Percentiles rank a stretch among this genome's conserved stretches.
phyloP scores from a whole-genome alignment of 768 basidiomycete species.

The Asterophora lycoperdoides region DNA sequence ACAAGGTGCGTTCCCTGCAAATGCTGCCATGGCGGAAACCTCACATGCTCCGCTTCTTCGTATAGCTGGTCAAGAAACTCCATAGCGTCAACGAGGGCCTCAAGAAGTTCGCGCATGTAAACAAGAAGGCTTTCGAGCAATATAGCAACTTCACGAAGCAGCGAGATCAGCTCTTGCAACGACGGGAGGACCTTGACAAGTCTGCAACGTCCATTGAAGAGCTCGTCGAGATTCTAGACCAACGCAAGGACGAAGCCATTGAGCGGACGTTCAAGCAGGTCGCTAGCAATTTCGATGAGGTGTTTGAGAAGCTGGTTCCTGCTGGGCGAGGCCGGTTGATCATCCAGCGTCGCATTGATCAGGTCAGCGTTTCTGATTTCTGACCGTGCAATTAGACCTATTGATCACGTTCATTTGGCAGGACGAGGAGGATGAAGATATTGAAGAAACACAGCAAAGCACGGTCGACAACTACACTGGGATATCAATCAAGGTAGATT shows the following conservation, averaged over 20 bases:
- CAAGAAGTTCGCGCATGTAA: conserved; percentile 97
- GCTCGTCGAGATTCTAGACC: conserved; percentile 89
- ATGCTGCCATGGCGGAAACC: background rate
- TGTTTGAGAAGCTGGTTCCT: conserved; percentile 94
- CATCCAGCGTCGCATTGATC: conserved; percentile 88
- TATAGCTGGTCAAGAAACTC: conserved; percentile 87
- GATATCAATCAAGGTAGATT: conserved; percentile 81
- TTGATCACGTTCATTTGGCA: conserved; percentile 21
- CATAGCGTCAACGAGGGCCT: conserved; percentile 88
- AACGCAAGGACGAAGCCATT: conserved; percentile 97
- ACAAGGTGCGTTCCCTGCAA: conserved; percentile 54
- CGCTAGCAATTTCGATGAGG: conserved; percentile 93
- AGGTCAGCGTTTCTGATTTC: conserved; percentile 38
- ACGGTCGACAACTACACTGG: conserved; percentile 94
- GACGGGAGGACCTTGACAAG: conserved; percentile 87
- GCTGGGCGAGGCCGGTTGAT: conserved; percentile 88
- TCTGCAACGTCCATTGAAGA: conserved; percentile 89
- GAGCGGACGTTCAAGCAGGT: conserved; percentile 99
- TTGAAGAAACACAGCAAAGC: conserved; percentile 67
- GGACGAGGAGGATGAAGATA: conserved; percentile 78
- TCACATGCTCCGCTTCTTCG: background rate
- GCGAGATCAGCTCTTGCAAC: conserved; percentile 81
- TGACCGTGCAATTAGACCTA: background rate
- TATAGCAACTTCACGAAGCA: conserved; percentile 98
- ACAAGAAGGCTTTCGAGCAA: conserved; percentile 99